phyloP scores from a whole-genome alignment of 129 eudicot genomes.

The Dittrichia graveolens region DNA sequence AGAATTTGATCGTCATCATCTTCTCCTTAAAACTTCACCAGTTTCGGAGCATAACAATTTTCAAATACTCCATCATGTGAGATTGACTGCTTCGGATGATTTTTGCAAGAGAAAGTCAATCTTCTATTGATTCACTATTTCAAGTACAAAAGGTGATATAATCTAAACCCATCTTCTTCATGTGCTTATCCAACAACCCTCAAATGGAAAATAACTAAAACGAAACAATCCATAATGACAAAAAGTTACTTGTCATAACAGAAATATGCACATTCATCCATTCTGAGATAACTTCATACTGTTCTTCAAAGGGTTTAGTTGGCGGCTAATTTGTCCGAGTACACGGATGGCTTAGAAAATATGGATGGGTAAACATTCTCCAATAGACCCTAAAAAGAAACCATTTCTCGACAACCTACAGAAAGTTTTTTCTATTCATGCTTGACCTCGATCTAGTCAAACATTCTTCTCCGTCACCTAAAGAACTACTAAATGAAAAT shows the following conservation, averaged over 20 bases:
- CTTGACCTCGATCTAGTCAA: constrained; percentile 27
- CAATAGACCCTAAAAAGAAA: constrained; percentile 12
- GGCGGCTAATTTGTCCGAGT: constrained; percentile 15
- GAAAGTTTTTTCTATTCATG: constrained; percentile 17
- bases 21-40: not conserved
- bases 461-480: constrained; percentile 18
- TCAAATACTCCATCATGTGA: not conserved
- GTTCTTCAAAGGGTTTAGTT: constrained; percentile 14
- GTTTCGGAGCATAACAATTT: constrained; percentile 10
- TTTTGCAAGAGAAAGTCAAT: constrained; percentile 7
- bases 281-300: constrained; percentile 9
- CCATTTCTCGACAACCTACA: constrained; percentile 28
- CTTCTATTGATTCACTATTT: constrained; percentile 19
- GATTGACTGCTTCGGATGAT: not conserved
- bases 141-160: constrained; percentile 14
- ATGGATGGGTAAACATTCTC: constrained; percentile 9
- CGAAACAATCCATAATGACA: constrained; percentile 25
- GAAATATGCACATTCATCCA: constrained; percentile 16
- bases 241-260: constrained; percentile 24
- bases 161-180: constrained; percentile 16
- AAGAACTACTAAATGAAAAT: constrained; percentile 17
- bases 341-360: constrained; percentile 21
- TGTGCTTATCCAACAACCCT: constrained; percentile 22
- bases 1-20: not conserved
- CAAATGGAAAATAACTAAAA: not conserved